Evolutionary conservation across 2,329 filamentous ascomycete species (phyloP).

Genomic region (Parafenestella ontariensis): DNA sequence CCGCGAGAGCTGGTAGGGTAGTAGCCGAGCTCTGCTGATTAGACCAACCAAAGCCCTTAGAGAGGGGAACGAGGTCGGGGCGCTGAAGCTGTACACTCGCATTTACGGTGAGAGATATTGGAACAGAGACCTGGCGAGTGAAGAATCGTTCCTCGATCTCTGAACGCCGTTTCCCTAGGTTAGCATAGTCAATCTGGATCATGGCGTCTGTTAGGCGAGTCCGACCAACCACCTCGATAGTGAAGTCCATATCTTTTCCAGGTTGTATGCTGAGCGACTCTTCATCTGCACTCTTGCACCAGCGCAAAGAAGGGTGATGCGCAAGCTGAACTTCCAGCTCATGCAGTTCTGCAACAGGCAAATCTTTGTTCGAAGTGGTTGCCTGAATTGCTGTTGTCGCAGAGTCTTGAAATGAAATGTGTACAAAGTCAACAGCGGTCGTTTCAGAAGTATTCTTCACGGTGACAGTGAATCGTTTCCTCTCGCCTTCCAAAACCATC

Average conservation of each 20-base stretch:
- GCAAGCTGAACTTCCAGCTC: constrained; percentile 84
- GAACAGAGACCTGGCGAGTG: constrained; percentile 81
- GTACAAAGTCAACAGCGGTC: constrained; percentile 80
- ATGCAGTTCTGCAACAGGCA: constrained; percentile 79
- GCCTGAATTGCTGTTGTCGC: constrained; percentile 79
- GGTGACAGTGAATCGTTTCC: constrained; percentile 76
- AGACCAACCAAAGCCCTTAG: constrained; percentile 71
- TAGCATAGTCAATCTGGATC: constrained; percentile 86
- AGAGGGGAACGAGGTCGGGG: constrained; percentile 79
- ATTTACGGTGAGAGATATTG: constrained; percentile 88
- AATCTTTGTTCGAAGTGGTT: constrained; percentile 77
- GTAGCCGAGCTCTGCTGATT: constrained; percentile 32
- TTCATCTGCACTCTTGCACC: constrained; percentile 57
- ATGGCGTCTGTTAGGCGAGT: constrained; percentile 80
- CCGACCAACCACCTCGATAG: constrained; percentile 85
- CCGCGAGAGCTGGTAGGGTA: not conserved
- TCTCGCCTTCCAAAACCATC: constrained; percentile 93
- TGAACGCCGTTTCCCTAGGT: constrained; percentile 73
- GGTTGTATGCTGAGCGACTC: constrained; percentile 66
- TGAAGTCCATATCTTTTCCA: constrained; percentile 72
- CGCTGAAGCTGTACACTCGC: constrained; percentile 83
- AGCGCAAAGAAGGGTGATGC: constrained; percentile 68
- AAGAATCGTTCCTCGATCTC: constrained; percentile 78
- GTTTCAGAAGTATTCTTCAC: constrained; percentile 75
- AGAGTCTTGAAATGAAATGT: constrained; percentile 90